Evolutionary conservation across 768 basidiomycete genomes (phyloP), one percentile per base, ranked within the genome.

Genomic region (Podaxis mareebaensis): DNA sequence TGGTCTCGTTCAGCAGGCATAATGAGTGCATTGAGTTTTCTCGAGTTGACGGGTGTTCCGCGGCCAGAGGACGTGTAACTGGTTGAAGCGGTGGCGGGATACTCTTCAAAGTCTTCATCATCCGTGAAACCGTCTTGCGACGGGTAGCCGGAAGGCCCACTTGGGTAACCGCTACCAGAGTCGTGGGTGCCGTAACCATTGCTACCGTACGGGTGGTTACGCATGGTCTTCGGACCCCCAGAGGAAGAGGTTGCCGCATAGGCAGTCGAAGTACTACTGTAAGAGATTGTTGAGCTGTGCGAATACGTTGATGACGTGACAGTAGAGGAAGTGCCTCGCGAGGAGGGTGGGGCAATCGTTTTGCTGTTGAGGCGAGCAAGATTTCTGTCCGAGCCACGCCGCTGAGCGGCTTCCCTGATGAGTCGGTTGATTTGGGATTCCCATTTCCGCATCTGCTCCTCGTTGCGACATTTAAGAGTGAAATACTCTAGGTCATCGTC

Each of bases 371-470:
- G 46, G 42, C 61, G 61, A 26, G 33, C n/a, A 10, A 63, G 61
- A 8, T 51, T 48, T 28, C 90, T 84, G 64, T 92, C 91, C 1
- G 85, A 85, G 5, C 82, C 86, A 66, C 91, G 83, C 55, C 92
- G 83, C 64, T 79, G 83, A n/a, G 87, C 86, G 53, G 88, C 83
- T 69, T 88, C 88, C 67, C 85, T 85, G 71, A 98, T 95, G 38
- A 99, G 82, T 49, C 92, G 89, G 73, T 89, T 95, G 68, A 99
- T 91, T 64, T 89, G 86, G 15, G 86, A 81, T 72, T 97, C 93
- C 97, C 97, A 99, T 70, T 94, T 91, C 52, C 85, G 84, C 73
- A 97, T 85, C 68, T 95, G 93, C 68, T 98, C 97, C 71, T 98
- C 94, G 11, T 88, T 88, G 51, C 92, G 86, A 74, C 96, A 97